Base-by-base conservation (phyloP, 441 rosid genomes). In the Jatropha podagrica region DNA sequence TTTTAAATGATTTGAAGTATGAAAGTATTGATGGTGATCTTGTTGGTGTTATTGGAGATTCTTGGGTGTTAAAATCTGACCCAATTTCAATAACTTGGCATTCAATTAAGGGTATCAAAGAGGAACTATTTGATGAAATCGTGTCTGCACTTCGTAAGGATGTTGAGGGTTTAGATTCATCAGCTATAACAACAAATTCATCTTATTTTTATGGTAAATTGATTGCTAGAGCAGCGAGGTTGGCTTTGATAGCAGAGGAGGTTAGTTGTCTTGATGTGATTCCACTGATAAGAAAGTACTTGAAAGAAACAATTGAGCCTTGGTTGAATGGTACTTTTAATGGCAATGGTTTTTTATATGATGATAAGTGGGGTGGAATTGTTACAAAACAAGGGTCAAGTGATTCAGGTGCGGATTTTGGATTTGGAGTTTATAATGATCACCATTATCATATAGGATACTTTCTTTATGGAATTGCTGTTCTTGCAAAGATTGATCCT, bases 221-320 rank as follows among this genome's bases (percentile, higher is more conserved):
- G 87, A 79, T 92, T 65, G 97, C 98, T 0, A 87, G 97, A 83
- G 98, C 92, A 0, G 98, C 99, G 13, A 90, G 97, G 78, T 78
- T 93, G 78, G 98, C 92, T 78, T 78, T 95, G 76, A 92, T 95
- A 51, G 97, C 99, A 0, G 98, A 93, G 80, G 99, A 93, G 82
- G 90, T 95, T 20, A 23, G 71, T 70, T 83, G 58, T 54, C 86
- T 81, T 68, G 95, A 91, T 72, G 97, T 93, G 79, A 83, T 95
- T 51, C 97, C 97, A 0, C 66, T 61, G 13, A 80, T 92, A 60
- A 79, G 82, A 76, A 91, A 84, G 80, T 91, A 85, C 79, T 71
- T 95, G 80, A 92, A 83, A 93, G 89, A 86, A 69, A 81, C 88
- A 72, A 91, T 93, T 73, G 91, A 89, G 81, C 98, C 97, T 14